Evolutionary conservation across 2,329 filamentous ascomycete genomes (phyloP).

Genomic region (Aspergillus quadricinctus): DNA sequence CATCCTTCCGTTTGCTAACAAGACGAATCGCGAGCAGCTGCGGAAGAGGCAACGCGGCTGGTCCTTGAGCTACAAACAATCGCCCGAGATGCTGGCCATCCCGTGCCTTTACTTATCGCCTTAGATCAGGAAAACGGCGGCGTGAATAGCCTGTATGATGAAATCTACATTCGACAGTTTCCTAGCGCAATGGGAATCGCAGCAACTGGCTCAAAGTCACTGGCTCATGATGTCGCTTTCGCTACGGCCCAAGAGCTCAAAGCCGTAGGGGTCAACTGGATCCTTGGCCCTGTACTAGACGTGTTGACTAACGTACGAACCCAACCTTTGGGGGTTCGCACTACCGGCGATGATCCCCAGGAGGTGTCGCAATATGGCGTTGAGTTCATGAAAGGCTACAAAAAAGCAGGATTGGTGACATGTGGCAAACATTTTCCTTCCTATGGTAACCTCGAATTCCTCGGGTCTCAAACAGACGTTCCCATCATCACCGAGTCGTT

Average conservation of each 20-base stretch:
- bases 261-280: conserved; percentile 92
- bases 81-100: conserved; percentile 84
- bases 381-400: conserved; percentile 86
- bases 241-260: conserved; percentile 89
- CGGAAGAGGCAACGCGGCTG: conserved; percentile 80
- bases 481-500: conserved; percentile 93
- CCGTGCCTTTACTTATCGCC: conserved; percentile 81
- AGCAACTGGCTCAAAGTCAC: conserved; percentile 78
- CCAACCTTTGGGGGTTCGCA: conserved; percentile 84
- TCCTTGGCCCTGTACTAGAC: conserved; percentile 88
- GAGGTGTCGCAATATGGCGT: conserved; percentile 92
- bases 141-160: conserved; percentile 93
- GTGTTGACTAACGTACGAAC: conserved; percentile 90
- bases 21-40: conserved; percentile 57
- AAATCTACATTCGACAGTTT: conserved; percentile 93
- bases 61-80: conserved; percentile 91
- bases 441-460: conserved; percentile 90
- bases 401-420: conserved; percentile 81
- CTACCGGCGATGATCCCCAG: conserved; percentile 87
- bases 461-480: conserved; percentile 85
- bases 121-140: conserved; percentile 97
- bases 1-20: conserved; percentile 3
- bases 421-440: conserved; percentile 97
- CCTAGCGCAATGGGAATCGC: conserved; percentile 95
- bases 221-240: conserved; percentile 86